Percentiles rank a stretch among this genome's conserved stretches.
These are phyloP conservation scores for Arxiozyma telluris DNA, from an alignment of 1,139 yeast species.

Conservation along the genomic window DNA sequence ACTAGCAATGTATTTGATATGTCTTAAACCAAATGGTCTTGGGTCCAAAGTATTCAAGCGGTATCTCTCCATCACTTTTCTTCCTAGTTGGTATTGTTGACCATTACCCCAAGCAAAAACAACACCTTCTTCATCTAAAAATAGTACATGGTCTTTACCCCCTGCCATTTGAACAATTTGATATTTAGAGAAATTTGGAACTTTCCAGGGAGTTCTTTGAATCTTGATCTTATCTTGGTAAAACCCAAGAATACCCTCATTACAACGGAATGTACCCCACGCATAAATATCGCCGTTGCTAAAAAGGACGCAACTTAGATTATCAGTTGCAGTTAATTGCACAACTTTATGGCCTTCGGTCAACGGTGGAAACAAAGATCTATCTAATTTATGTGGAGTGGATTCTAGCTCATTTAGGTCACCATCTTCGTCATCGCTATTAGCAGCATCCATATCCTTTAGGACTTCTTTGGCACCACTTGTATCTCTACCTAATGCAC, in stretches of 20 bases:
- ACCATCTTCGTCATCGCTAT: slow-evolving; percentile 60
- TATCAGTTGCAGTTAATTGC: slow-evolving; percentile 89
- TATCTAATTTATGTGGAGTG: slow-evolving; percentile 62
- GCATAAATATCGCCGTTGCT: slow-evolving; percentile 86
- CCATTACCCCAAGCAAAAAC: slow-evolving; percentile 98
- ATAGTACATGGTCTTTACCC: slow-evolving; percentile 87
- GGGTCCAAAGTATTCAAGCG: slow-evolving; percentile 55
- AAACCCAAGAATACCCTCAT: slow-evolving; percentile 77
- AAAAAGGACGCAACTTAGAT: slow-evolving; percentile 70
- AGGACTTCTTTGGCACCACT: slow-evolving; percentile 49
- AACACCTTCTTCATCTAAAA: slow-evolving; percentile 73
- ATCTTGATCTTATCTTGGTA: slow-evolving; percentile 57
- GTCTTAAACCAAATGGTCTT: slow-evolving; percentile 67
- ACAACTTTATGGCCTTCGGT: slow-evolving; percentile 45
- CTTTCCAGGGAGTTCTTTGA: slow-evolving; percentile 60
- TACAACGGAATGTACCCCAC: slow-evolving; percentile 95
- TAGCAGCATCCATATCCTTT: slow-evolving; percentile 53
- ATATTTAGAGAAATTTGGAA: slow-evolving; percentile 40
- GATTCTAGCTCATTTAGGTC: slow-evolving; percentile 82
- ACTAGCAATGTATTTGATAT: slow-evolving; percentile 71
- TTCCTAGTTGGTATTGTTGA: slow-evolving; percentile 83
- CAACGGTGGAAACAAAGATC: slow-evolving; percentile 50
- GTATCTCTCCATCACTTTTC: slow-evolving; percentile 71
- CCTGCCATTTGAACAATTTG: slow-evolving; percentile 79
- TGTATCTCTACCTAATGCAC: slow-evolving; percentile 86